phyloP scores from a whole-genome alignment of 1,139 yeast genomes.

The Suhomyces atakaporum region DNA sequence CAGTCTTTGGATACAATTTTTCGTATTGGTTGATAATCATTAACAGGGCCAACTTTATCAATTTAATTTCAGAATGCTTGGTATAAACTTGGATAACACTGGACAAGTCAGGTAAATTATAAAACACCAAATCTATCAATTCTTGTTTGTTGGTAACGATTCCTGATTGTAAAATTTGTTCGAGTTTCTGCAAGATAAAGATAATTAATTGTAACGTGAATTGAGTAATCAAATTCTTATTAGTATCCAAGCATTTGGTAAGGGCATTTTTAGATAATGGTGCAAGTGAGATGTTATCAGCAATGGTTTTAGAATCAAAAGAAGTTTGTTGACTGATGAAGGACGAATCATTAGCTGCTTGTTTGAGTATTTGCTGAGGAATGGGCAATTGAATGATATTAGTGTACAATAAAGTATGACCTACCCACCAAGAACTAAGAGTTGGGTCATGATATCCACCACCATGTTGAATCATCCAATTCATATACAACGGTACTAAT shows the following conservation, averaged over 20 bases:
- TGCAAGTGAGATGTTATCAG: slow-evolving; percentile 65
- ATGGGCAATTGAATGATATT: slow-evolving; percentile 57
- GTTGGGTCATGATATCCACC: slow-evolving; percentile 71
- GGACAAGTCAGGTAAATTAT: slow-evolving; percentile 32
- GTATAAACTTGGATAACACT: slow-evolving; percentile 21
- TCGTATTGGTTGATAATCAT: slow-evolving; percentile 27
- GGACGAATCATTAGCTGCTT: slow-evolving; percentile 11
- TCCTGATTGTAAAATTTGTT: slow-evolving; percentile 35
- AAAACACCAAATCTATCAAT: slow-evolving; percentile 31
- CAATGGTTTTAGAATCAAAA: slow-evolving; percentile 25
- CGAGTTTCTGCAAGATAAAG: slow-evolving; percentile 55
- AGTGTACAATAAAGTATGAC: slow-evolving; percentile 64
- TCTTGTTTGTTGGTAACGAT: slow-evolving; percentile 30
- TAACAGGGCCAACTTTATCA: slow-evolving; percentile 30
- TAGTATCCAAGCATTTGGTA: slow-evolving; percentile 55
- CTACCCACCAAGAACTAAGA: slow-evolving; percentile 79
- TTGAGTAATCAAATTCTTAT: slow-evolving; percentile 62
- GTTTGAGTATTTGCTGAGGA: slow-evolving; percentile 16
- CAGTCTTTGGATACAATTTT: slow-evolving; percentile 20
- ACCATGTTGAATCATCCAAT: slow-evolving; percentile 53
- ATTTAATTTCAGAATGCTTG: slow-evolving; percentile 16
- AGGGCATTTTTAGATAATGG: slow-evolving; percentile 63
- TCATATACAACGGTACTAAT: slow-evolving; percentile 70
- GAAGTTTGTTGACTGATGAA: slow-evolving; percentile 16
- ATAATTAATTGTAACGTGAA: slow-evolving; percentile 62